phyloP scores from a whole-genome alignment of 2,329 filamentous ascomycete genomes.

The Aureobasidium sp. region DNA sequence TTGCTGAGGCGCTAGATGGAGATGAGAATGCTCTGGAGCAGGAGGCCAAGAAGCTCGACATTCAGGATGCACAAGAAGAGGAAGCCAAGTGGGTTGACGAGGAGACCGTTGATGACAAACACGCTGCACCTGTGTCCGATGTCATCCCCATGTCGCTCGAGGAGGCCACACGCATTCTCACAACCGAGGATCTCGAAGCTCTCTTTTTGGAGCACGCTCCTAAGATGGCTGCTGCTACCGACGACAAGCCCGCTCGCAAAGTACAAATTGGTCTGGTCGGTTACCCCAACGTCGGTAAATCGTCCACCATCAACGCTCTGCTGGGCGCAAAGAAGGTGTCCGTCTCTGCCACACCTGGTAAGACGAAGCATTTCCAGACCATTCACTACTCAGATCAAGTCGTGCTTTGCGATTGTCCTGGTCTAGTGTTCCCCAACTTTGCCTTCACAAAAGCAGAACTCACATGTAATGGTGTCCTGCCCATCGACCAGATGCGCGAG shows the following conservation, averaged over 20 bases:
- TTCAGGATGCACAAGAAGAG: constrained; percentile 34
- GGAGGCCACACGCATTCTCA: constrained; percentile 62
- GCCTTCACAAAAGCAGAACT: constrained; percentile 93
- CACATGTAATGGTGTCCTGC: constrained; percentile 87
- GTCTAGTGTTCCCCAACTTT: constrained; percentile 97
- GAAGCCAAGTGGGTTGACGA: constrained; percentile 34
- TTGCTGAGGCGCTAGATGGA: constrained; percentile 32
- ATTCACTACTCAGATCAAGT: constrained; percentile 87
- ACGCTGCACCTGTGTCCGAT: constrained; percentile 23
- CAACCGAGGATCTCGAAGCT: constrained; percentile 83
- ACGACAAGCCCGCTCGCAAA: constrained; percentile 49
- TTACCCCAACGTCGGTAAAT: constrained; percentile 98
- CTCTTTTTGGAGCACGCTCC: constrained; percentile 75
- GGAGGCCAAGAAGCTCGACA: constrained; percentile 36
- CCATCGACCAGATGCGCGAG: constrained; percentile 93
- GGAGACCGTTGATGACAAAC: constrained; percentile 26
- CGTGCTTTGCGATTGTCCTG: constrained; percentile 92
- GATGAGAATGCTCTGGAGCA: constrained; percentile 43
- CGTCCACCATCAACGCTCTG: constrained; percentile 97
- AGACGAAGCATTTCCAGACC: constrained; percentile 99
- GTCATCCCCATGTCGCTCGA: constrained; percentile 30
- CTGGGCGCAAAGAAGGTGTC: constrained; percentile 98
- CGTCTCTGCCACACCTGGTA: constrained; percentile 92
- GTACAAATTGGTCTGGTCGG: constrained; percentile 89
- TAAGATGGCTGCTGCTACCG: constrained; percentile 33